Percentiles rank a stretch among this genome's conserved stretches.
Evolutionary conservation across 805 yeast species (phyloP).

Genomic region (Monosporozyma solicola): DNA sequence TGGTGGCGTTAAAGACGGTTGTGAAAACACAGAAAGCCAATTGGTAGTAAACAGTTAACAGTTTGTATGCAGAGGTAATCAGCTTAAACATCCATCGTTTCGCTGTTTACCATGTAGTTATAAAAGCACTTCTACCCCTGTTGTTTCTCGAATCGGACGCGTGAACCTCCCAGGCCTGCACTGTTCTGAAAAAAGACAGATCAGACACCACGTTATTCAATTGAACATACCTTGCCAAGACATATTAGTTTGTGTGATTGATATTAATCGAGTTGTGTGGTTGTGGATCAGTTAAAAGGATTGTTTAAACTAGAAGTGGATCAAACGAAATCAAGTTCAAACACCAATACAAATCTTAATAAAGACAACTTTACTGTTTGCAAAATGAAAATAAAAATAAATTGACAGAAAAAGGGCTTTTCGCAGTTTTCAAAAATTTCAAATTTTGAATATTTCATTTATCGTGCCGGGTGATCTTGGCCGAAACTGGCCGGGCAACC

Average conservation of each 20-base stretch:
- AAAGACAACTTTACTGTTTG: no score
- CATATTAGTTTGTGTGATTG: constrained; percentile 21
- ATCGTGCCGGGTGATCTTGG: neutral
- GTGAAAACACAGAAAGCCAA: no score
- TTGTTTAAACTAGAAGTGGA: neutral
- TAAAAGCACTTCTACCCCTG: no score
- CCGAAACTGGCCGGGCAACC: neutral
- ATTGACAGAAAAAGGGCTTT: neutral
- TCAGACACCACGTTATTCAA: neutral
- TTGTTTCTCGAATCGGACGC: no score
- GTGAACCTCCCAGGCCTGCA: neutral
- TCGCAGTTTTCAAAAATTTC: neutral
- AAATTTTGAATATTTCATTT: neutral
- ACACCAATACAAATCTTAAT: no score
- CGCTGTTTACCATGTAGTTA: no score
- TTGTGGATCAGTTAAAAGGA: neutral
- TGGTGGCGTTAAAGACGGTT: no score
- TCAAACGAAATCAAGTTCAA: no score
- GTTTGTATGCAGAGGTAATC: no score
- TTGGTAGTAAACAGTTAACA: no score
- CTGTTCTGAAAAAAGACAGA: neutral
- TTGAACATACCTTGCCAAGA: constrained; percentile 39
- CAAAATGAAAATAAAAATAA: no score
- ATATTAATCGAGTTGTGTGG: neutral
- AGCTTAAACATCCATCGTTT: no score